Evolutionary conservation across 1,284 basidiomycete genomes (phyloP).

Genomic region (Caloboletus inedulis): DNA sequence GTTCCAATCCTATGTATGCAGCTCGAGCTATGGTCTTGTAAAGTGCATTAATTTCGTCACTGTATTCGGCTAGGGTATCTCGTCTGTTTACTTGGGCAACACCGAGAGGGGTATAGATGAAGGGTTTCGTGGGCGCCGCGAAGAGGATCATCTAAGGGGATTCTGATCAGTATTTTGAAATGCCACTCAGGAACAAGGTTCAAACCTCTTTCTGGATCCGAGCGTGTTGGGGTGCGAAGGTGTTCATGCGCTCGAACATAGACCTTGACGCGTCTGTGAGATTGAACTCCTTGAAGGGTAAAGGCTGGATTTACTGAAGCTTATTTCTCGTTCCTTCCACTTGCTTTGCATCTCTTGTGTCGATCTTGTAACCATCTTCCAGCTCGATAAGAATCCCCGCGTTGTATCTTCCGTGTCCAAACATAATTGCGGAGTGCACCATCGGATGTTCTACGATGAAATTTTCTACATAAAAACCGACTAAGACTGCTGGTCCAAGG

Average conservation of each 20-base stretch:
- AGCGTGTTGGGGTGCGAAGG: conserved; percentile 40
- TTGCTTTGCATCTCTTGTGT: conserved; percentile 18
- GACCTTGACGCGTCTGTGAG: conserved; percentile 29
- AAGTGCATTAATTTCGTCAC: conserved; percentile 15
- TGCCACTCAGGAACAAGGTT: neutral
- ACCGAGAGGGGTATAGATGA: conserved; percentile 6
- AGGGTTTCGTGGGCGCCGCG: conserved; percentile 13
- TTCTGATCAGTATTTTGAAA: neutral
- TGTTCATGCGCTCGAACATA: conserved; percentile 38
- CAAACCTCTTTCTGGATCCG: conserved; percentile 40
- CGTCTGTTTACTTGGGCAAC: conserved; percentile 7
- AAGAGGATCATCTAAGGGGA: conserved; percentile 19
- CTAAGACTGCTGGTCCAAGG: neutral
- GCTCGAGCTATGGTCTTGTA: conserved; percentile 6
- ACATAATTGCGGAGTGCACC: conserved; percentile 31
- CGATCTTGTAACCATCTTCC: conserved; percentile 21
- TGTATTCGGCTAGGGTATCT: conserved; percentile 13
- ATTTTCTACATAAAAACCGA: conserved; percentile 7
- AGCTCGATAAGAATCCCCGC: conserved; percentile 40
- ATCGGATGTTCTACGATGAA: conserved; percentile 17
- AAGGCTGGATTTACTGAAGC: conserved; percentile 11
- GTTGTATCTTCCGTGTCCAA: conserved; percentile 39
- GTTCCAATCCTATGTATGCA: conserved; percentile 4
- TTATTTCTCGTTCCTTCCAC: conserved; percentile 13
- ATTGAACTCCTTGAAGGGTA: neutral